phyloP scores from a whole-genome alignment of 1,284 basidiomycete species.

The Papiliotrema nemorosa region DNA sequence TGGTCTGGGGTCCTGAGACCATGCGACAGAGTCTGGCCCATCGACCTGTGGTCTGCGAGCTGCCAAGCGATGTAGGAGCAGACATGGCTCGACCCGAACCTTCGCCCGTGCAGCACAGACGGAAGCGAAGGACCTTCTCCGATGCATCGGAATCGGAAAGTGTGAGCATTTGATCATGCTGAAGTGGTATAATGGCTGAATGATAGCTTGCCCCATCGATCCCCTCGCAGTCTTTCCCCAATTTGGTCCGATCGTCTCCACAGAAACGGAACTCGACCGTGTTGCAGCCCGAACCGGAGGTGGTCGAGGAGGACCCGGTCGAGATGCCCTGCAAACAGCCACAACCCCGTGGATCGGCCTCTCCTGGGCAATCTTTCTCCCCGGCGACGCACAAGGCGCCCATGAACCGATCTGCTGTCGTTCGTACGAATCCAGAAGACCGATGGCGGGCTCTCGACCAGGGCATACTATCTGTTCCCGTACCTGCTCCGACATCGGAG shows the following conservation, averaged over 20 bases:
- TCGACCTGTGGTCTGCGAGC: neutral
- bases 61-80: neutral
- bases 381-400: neutral
- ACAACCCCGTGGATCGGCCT: no score
- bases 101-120: neutral
- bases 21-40: neutral
- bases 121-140: neutral
- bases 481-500: slow-evolving; percentile 1
- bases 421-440: neutral
- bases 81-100: neutral
- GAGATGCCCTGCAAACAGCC: no score
- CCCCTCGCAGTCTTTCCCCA: slow-evolving; percentile 22
- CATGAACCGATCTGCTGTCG: neutral
- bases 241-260: slow-evolving; percentile 12
- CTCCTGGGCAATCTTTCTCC: no score
- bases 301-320: neutral
- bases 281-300: neutral
- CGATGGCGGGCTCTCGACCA: slow-evolving; percentile 7
- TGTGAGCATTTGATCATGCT: slow-evolving; percentile 14
- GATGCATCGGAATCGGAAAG: slow-evolving; percentile 15
- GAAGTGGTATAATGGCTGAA: no score
- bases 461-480: slow-evolving; percentile 11
- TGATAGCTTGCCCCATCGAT: slow-evolving; percentile 18
- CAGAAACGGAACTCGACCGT: neutral
- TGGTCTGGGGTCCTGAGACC: slow-evolving; percentile 33